Evolutionary conservation across 208 protist genomes (phyloP).

Genomic region (Crithidia bombi): DNA sequence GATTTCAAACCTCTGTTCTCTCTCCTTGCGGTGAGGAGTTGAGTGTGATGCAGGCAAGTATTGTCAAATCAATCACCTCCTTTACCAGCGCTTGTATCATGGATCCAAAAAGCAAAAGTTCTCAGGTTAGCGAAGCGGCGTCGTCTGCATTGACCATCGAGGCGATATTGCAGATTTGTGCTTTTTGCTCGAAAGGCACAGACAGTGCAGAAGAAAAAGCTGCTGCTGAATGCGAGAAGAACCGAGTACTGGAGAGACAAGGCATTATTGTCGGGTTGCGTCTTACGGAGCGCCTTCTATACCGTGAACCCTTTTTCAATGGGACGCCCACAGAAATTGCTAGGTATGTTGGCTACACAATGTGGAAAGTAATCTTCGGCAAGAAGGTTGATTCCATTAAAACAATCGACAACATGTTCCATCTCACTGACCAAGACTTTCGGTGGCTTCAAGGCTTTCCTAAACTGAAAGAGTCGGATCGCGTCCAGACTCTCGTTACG

Average conservation of each 20-base stretch:
- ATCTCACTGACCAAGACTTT: constrained; percentile 64
- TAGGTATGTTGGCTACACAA: constrained; percentile 64
- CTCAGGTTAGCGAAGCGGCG: constrained; percentile 56
- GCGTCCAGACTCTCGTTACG: constrained; percentile 40
- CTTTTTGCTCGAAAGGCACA: background rate
- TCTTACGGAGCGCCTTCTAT: constrained; percentile 75
- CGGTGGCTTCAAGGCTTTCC: constrained; percentile 73
- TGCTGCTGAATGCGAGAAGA: constrained; percentile 28
- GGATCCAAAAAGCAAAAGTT: constrained; percentile 18
- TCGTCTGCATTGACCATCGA: constrained; percentile 56
- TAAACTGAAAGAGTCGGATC: constrained; percentile 31
- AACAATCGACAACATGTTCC: constrained; percentile 67
- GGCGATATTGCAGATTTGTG: constrained; percentile 48
- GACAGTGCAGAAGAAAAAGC: constrained; percentile 26
- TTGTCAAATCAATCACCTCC: too few species aligned
- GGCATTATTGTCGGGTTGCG: constrained; percentile 69
- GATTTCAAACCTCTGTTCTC: background rate
- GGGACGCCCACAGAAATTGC: constrained; percentile 61
- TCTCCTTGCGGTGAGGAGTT: too few species aligned
- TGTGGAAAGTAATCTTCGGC: constrained; percentile 80
- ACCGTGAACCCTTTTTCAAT: constrained; percentile 67
- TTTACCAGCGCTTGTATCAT: constrained; percentile 1
- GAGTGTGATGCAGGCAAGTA: too few species aligned
- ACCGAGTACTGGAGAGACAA: constrained; percentile 54
- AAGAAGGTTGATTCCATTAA: constrained; percentile 77